phyloP scores from a whole-genome alignment of 148 eudicot species.

The Fagopyrum homotropicum region DNA sequence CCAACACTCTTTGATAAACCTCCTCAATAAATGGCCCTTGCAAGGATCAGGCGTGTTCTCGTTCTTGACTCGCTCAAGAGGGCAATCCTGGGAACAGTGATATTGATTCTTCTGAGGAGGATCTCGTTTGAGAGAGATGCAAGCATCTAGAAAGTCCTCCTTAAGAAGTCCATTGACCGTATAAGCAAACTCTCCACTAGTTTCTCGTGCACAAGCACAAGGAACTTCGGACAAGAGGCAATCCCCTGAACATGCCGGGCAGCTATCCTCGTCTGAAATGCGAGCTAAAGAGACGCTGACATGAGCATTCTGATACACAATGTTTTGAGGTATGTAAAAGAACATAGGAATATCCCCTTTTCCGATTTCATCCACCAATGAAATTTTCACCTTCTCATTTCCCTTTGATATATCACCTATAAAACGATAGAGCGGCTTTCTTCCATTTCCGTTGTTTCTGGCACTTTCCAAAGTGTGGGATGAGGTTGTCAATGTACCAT shows the following conservation, averaged over 20 bases:
- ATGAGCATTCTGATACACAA: slow-evolving; percentile 45
- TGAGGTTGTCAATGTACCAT: slow-evolving; percentile 14
- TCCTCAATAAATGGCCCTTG: slow-evolving; percentile 53
- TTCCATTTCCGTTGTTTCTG: neutral
- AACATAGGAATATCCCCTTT: slow-evolving; percentile 33
- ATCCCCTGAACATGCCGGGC: slow-evolving; percentile 47
- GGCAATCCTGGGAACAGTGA: slow-evolving; percentile 51
- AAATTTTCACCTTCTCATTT: slow-evolving; percentile 42
- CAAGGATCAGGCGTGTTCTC: slow-evolving; percentile 36
- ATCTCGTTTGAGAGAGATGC: slow-evolving; percentile 27
- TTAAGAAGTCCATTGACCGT: slow-evolving; percentile 49
- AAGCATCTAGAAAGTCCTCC: slow-evolving; percentile 31
- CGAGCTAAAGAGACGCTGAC: slow-evolving; percentile 53
- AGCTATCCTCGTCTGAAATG: slow-evolving; percentile 60
- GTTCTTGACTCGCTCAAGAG: slow-evolving; percentile 43
- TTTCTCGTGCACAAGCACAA: slow-evolving; percentile 66
- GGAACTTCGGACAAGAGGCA: slow-evolving; percentile 48
- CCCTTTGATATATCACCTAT: slow-evolving; percentile 53
- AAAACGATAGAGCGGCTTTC: slow-evolving; percentile 14
- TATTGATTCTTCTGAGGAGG: slow-evolving; percentile 32
- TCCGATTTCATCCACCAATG: slow-evolving; percentile 39
- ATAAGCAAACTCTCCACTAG: slow-evolving; percentile 67
- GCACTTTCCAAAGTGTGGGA: neutral
- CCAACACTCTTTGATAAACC: slow-evolving; percentile 72
- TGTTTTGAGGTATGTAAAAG: slow-evolving; percentile 38